Percentiles rank a stretch among this genome's conserved stretches.
These are phyloP conservation scores for Holtermanniella nyarrowii DNA, from an alignment of 768 basidiomycete species.

Conservation along the genomic window DNA sequence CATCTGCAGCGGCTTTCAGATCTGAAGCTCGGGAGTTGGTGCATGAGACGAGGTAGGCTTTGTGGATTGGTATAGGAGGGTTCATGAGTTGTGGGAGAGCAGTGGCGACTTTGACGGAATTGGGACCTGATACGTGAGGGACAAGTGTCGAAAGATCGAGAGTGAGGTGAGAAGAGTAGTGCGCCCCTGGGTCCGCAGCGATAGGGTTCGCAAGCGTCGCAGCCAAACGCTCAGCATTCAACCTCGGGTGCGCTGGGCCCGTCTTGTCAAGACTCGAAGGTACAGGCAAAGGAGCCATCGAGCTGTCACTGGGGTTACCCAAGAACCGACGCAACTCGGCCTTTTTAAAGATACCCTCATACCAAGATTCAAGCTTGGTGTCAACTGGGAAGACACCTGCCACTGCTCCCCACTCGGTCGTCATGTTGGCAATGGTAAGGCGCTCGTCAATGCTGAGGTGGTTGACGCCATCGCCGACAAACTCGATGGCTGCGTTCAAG, in stretches of 20 bases:
- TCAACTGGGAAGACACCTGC: conserved; percentile 93
- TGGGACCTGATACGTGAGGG: conserved; percentile 93
- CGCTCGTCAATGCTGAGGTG: conserved; percentile 78
- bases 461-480: conserved; percentile 75
- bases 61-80: conserved; percentile 70
- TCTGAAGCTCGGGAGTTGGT: conserved; percentile 96
- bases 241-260: conserved; percentile 69
- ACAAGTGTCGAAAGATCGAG: conserved; percentile 89
- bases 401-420: conserved; percentile 98
- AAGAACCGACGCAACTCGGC: conserved; percentile 65
- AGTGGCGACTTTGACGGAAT: conserved; percentile 93
- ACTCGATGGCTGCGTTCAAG: conserved; percentile 91
- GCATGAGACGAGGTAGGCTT: conserved; percentile 96
- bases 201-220: conserved; percentile 49
- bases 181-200: conserved; percentile 63
- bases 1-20: conserved; percentile 81
- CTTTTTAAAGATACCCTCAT: conserved; percentile 60
- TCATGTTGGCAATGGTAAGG: conserved; percentile 98
- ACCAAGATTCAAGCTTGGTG: conserved; percentile 70
- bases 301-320: conserved; percentile 40
- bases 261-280: conserved; percentile 46
- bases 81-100: conserved; percentile 75
- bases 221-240: conserved; percentile 64
- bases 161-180: conserved; percentile 76
- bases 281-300: conserved; percentile 18